Conservation (phyloP, 208 protist genomes). For the Acanthamoeba triangularis region DNA sequence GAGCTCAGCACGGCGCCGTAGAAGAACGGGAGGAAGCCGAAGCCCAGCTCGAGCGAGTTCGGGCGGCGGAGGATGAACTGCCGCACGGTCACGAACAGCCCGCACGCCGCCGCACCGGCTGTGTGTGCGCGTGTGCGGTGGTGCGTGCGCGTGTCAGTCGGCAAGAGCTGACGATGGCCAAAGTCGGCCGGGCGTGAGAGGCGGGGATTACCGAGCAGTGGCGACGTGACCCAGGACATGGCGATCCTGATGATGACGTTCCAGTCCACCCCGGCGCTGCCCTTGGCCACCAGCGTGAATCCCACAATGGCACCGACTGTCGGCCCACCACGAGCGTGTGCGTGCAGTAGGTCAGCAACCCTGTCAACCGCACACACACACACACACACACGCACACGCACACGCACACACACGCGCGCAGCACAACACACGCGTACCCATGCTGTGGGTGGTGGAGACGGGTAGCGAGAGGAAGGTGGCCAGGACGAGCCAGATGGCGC, state of each 20-base stretch:
- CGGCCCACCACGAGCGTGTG: no score
- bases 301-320: slow-evolving; percentile 70
- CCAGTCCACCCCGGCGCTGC: slow-evolving; percentile 29
- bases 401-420: no score
- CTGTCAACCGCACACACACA: no score
- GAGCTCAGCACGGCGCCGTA: background rate
- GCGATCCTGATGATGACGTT: background rate
- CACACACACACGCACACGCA: no score
- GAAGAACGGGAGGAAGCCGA: slow-evolving; percentile 58
- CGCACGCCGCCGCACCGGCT: background rate
- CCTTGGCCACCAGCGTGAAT: slow-evolving; percentile 42
- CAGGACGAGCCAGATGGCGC: slow-evolving; percentile 47
- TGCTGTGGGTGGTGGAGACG: slow-evolving; percentile 78
- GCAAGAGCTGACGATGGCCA: background rate
- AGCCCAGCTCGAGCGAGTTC: slow-evolving; percentile 7
- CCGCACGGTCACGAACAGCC: slow-evolving; percentile 6
- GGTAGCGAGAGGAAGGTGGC: slow-evolving; percentile 67
- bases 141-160: background rate
- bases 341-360: no score
- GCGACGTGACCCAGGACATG: background rate
- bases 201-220: background rate
- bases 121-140: background rate
- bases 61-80: background rate
- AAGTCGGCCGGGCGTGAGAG: background rate
- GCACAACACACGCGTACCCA: no score